Evolutionary conservation across 2,329 filamentous ascomycete species (phyloP), one percentile per base, ranked within the genome.

Genomic region (Pezicula carpinea): DNA sequence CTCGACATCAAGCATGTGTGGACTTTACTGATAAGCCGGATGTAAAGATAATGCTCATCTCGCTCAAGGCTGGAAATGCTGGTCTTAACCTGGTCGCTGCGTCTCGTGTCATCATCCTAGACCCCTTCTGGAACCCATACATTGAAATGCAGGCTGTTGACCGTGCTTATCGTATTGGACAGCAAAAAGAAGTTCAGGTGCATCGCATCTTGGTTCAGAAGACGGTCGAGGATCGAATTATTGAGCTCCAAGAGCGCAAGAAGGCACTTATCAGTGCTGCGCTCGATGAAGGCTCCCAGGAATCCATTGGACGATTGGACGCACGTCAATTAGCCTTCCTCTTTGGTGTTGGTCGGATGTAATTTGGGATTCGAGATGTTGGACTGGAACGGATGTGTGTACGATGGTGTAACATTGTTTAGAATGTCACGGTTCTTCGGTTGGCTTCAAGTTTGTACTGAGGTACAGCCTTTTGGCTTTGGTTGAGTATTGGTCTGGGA

Each of bases 121-220:
- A 96, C 62, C 90, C 90, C 0, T 95, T 95, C 69, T 96, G 89
- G 89, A 96, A 96, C 53, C 91, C 90, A 0, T 95, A 86, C 62
- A 86, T 95, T 41, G 91, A 96, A 68, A 89, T 90, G 66, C 91
- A 96, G 67, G 91, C 91, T 4, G 84, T 96, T 43, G 91, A 95
- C 64, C 85, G 91, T 18, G 88, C 90, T 2, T 86, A 96, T 66
- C 85, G 91, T 8, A 91, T 96, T 56, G 90, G 90, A 1, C 91
- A 96, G 68, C 70, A 75, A 54, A 75, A 76, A 4, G 71, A 82
- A 6, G 91, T 96, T 4, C 76, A 82, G 46, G 85, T 96, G 1
- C 89, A 96, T 63, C 83, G 89, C 4, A 78, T 96, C 19, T 69
- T 96, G 3, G 80, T 92, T 6, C 66, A 82, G 56, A 76, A 80